Base-by-base conservation (phyloP, 202 grass and related monocot species). In the Panicum hallii region DNA sequence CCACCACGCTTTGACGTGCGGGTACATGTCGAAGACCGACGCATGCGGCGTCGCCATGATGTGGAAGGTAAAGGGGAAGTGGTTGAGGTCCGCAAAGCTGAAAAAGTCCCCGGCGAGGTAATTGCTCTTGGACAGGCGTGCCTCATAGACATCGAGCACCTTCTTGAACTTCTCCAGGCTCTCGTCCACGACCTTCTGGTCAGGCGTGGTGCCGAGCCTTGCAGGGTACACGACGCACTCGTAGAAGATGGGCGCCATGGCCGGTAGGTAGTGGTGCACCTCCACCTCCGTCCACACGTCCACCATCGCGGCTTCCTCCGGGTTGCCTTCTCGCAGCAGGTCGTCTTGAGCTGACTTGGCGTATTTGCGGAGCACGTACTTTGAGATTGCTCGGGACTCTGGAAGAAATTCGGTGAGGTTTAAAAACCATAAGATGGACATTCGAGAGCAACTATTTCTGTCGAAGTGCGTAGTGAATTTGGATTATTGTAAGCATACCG, bases 211-310 rank as follows among this genome's bases (percentile, higher is more conserved):
- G 16, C 83, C 90, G 7, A 10, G 42, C 36, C 63, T 42, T 4
- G 40, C 65, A 0, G 79, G 84, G 55, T 46, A 62, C 6, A 90
- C 48, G 32, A 87, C 48, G 73, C 67, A 72, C 45, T 90, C 80
- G 72, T 78, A 86, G 32, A 85, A 70, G 41, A 87, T 60, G 47
- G 84, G 72, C 11, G 68, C 62, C 16, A 90, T 20, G 34, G 84
- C 80, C 0, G 84, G 84, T 3, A 64, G 26, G 55, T 90, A 90
- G 1, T 86, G 79, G 63, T 83, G 79, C 0, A 79, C 79, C 36
- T 87, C 88, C 2, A 83, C 88, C 57, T 90, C 88, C 5, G 61
- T 49, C 88, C 88, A 90, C 32, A 68, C n/a, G 17, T 90, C 88
- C 49, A 90, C 88, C 55, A 79, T 11, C 3, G 88, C 62, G 0